Base-by-base conservation (phyloP, 805 yeast species). In the Myxozyma mucilagina region DNA sequence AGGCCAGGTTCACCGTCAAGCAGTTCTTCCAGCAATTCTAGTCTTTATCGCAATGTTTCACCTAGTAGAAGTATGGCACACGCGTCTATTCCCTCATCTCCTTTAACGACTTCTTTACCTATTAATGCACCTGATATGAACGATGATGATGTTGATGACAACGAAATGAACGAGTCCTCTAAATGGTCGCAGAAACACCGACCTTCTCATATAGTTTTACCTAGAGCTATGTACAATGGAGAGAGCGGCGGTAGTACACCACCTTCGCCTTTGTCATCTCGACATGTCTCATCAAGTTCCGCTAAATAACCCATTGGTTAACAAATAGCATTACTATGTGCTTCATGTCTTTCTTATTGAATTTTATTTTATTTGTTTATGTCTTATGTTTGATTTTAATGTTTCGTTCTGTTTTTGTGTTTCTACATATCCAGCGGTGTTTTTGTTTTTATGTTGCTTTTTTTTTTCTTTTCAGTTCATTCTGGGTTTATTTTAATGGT, bases 1-100 rank as follows among this genome's bases (percentile, higher is more conserved):
- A 49, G 65, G 9, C 52, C 65, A 1, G 58, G 61, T 10, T 61
- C 65, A 31, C 65, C 65, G 39, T 61, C 62, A n/a, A 61, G 65
- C 31, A 45, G 53, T 32, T 57, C 65, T 41, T 56, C 64, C 32
- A 49, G 57, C 34, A 57, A 47, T 35, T 58, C 65, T 39, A 54
- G 60, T 47, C 38, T 58, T 29, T 50, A n/a, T 49, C 48, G 65
- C 14, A 61, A 50, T 41, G 60, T 47, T n/a, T 61, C 65, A 42
- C 65, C 65, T 32, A 54, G 35, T 41, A 24, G 65, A 45, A 47
- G 34, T 20, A 36, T 52, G 16, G 18, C 41, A 24, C 60, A 60
- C 32, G 44, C 51, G n/a, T 58, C 63, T 13, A 61, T 61, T 43
- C 65, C 63, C 6, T 52, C 59, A 34, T 61, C 65, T 20, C 65